These are phyloP conservation scores for Sporobolomyces phaffii DNA, from an alignment of 768 basidiomycete species.

Conservation along the genomic window DNA sequence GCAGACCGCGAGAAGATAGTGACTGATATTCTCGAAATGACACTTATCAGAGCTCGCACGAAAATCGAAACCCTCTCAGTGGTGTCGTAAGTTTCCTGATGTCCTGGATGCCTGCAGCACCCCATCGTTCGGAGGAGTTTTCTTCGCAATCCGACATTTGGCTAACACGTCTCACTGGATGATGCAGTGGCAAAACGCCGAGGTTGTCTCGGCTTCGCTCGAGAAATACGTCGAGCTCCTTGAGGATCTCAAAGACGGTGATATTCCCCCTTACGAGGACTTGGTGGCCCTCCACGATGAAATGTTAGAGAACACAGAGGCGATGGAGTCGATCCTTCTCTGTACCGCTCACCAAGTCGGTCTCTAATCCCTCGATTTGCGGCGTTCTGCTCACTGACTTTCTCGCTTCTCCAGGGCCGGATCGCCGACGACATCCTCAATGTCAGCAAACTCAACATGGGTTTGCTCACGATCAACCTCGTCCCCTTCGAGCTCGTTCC, in stretches of 20 bases:
- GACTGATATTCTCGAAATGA: background rate
- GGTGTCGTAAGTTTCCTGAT: conserved; percentile 8
- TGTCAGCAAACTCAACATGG: conserved; percentile 34
- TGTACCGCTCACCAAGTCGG: conserved; percentile 29
- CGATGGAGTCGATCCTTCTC: conserved; percentile 32
- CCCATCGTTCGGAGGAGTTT: too few species aligned
- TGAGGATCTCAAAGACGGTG: conserved; percentile 9
- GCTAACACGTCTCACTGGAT: too few species aligned
- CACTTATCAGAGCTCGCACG: conserved; percentile 16
- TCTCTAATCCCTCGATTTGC: background rate
- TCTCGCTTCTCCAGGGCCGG: background rate
- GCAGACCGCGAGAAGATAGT: background rate
- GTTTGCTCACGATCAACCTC: conserved; percentile 20
- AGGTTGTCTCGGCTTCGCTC: conserved; percentile 25
- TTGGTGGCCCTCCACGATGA: conserved; percentile 16
- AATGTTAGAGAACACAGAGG: conserved; percentile 36
- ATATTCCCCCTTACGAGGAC: background rate
- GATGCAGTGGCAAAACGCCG: conserved; percentile 40
- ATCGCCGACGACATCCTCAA: conserved; percentile 38
- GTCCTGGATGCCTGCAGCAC: too few species aligned
- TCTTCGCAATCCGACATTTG: too few species aligned
- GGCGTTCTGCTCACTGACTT: background rate
- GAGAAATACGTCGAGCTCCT: conserved; percentile 26
- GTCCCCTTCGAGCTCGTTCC: conserved; percentile 15
- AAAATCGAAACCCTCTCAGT: conserved; percentile 33